Percentiles rank a stretch among this genome's conserved stretches.
Evolutionary conservation across 1,284 basidiomycete species (phyloP).

Genomic region (Vanrija pseudolonga): DNA sequence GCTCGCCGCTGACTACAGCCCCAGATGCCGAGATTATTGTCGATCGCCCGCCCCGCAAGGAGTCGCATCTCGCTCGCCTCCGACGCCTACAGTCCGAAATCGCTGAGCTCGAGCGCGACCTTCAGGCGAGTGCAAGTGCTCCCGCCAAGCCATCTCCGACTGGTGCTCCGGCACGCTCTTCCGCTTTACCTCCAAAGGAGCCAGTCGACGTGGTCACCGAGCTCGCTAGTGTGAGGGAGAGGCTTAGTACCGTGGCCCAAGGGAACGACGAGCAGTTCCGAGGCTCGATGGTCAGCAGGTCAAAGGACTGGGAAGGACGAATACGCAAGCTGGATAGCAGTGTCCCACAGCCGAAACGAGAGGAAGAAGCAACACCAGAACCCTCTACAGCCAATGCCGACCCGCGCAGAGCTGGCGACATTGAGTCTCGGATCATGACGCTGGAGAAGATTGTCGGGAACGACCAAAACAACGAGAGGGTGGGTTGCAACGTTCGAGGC

Average conservation of each 20-base stretch:
- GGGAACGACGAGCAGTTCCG: no score
- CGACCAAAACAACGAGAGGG: background rate
- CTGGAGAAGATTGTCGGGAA: constrained; percentile 71
- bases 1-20: no score
- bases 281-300: background rate
- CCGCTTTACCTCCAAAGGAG: constrained; percentile 22
- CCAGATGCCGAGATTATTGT: no score
- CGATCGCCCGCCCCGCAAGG: background rate
- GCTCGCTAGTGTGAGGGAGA: constrained; percentile 27
- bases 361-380: background rate
- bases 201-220: constrained; percentile 36
- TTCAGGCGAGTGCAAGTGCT: background rate
- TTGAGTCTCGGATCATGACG: constrained; percentile 69
- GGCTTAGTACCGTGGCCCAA: constrained; percentile 15
- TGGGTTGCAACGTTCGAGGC: constrained; percentile 2
- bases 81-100: constrained; percentile 51
- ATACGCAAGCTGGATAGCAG: background rate
- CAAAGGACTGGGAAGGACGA: constrained; percentile 3
- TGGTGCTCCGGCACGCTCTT: constrained; percentile 8
- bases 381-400: background rate
- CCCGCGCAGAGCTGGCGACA: background rate
- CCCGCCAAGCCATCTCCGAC: background rate
- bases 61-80: constrained; percentile 36
- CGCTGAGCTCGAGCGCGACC: constrained; percentile 48
- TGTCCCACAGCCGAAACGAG: constrained; percentile 5